Evolutionary conservation across 2,329 filamentous ascomycete species (phyloP), one percentile per base, ranked within the genome.

Genomic region (Incumbomyces lentus): DNA sequence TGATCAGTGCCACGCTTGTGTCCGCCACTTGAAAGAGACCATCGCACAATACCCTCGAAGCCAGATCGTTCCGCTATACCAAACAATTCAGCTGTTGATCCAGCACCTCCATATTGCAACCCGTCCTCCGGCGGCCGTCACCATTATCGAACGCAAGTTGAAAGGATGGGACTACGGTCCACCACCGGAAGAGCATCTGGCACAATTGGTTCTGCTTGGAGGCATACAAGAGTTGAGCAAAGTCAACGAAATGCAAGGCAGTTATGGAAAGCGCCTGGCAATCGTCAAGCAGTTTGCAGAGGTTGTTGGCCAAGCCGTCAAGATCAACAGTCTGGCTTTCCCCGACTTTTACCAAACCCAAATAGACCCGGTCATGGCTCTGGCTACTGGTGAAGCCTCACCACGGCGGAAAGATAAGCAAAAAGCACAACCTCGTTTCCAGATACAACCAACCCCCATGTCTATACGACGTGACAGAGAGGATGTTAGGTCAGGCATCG

Each of bases 231-330:
- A 54, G 34, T 14, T 55, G 17, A 49, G 46, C 35, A 52, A 48
- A 37, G 34, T 56, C 8, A 51, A 46, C 30, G 45, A 54, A 30
- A 43, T 56, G 19, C 52, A 55, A 11, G 54, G 52, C 4, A 53
- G 46, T 10, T 53, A 54, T 38, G 52, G 44, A 40, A 41, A 50
- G 37, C 52, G 54, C 1, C 46, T 54, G 17, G 49, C 51, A 14
- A 26, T 47, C 8, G 44, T 56, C 26, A 49, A 44, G 5, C 29
- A 40, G 1, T 56, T 53, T 33, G 37, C 48, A n/a, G 54, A 56
- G 18, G 51, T 16, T 6, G 7, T 45, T 2, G 14, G 17, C 18
- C 33, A 45, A 45, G 34, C 42, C 2, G 33, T 38, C 8, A 22
- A 22, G 32, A 45, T 45, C n/a, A 45, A 45, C 26, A 26, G 34